These are phyloP conservation scores for Tetrastigma voinierianum DNA, from an alignment of 164 flowering plant genomes.

Conservation along the genomic window DNA sequence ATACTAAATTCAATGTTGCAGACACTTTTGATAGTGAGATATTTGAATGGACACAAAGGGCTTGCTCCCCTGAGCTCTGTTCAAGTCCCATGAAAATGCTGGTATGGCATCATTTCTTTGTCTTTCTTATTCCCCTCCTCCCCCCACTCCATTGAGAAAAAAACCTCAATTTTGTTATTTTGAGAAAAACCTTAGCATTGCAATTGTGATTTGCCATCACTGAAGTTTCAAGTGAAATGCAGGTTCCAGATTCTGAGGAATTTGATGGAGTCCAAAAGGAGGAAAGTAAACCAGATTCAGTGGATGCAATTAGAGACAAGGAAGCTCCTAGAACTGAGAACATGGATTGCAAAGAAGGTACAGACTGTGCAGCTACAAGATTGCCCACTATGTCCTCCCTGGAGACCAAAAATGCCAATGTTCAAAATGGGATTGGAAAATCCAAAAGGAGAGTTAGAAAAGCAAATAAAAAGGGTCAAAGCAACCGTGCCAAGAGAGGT, in stretches of 20 bases:
- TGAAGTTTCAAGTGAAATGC: slow-evolving; percentile 16
- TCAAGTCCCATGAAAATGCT: slow-evolving; percentile 48
- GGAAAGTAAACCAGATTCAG: slow-evolving; percentile 11
- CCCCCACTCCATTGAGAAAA: neutral
- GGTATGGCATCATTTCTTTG: slow-evolving; percentile 28
- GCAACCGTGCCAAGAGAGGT: slow-evolving; percentile 17
- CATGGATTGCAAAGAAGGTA: no score
- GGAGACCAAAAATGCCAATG: neutral
- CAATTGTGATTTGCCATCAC: neutral
- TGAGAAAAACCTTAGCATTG: no score
- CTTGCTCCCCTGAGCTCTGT: slow-evolving; percentile 86
- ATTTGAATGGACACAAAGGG: slow-evolving; percentile 95
- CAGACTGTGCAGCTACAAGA: neutral
- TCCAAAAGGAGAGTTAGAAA: slow-evolving; percentile 26
- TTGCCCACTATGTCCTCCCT: slow-evolving; percentile 2
- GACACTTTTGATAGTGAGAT: slow-evolving; percentile 79
- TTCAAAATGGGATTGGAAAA: slow-evolving; percentile 4
- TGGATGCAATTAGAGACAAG: neutral
- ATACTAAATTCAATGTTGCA: slow-evolving; percentile 17
- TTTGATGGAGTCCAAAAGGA: slow-evolving; percentile 18
- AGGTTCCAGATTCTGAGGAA: slow-evolving; percentile 33
- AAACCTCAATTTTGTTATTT: no score
- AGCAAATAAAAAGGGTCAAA: slow-evolving; percentile 5
- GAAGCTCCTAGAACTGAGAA: neutral
- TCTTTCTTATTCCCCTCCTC: neutral